A percentile compares a stretch with the other conserved stretches of the same genome.
These are phyloP conservation scores for Podospora comata DNA, from an alignment of 495 filamentous ascomycete species.

Conservation along the genomic window DNA sequence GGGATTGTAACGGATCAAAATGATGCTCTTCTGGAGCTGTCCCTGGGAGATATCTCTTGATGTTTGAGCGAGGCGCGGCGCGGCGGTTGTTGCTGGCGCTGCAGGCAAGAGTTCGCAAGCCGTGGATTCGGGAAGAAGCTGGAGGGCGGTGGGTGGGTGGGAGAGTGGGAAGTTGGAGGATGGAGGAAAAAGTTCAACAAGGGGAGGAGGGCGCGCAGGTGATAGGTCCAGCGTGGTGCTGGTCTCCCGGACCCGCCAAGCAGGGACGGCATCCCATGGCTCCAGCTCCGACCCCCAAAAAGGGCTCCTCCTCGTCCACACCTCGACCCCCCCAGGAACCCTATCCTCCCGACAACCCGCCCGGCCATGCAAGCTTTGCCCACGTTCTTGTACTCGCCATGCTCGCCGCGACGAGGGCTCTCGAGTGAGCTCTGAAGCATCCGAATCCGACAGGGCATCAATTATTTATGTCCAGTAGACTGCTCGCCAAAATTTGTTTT, in stretches of 20 bases:
- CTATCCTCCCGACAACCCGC: conserved; percentile 19
- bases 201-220: conserved; percentile 34
- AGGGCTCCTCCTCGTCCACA: conserved; percentile 29
- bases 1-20: conserved; percentile 2
- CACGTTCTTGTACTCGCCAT: conserved; percentile 36
- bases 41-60: conserved; percentile 4
- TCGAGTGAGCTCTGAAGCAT: conserved; percentile 23
- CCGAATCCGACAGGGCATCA: conserved; percentile 18
- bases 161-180: conserved; percentile 10
- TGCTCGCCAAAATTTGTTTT: conserved; percentile 23
- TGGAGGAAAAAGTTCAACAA: conserved; percentile 35
- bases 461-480: conserved; percentile 24
- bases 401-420: conserved; percentile 28
- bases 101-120: not conserved
- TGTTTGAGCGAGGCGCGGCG: not conserved
- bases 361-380: conserved; percentile 16
- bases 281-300: conserved; percentile 29
- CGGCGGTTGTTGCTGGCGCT: not conserved
- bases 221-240: conserved; percentile 24
- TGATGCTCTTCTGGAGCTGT: not conserved
- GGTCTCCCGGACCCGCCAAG: conserved; percentile 31
- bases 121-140: conserved; percentile 3
- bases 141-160: not conserved
- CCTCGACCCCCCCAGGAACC: conserved; percentile 29
- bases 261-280: conserved; percentile 24